These are phyloP conservation scores for Lactuca sativa DNA, from an alignment of 129 eudicot species.

Conservation along the genomic window DNA sequence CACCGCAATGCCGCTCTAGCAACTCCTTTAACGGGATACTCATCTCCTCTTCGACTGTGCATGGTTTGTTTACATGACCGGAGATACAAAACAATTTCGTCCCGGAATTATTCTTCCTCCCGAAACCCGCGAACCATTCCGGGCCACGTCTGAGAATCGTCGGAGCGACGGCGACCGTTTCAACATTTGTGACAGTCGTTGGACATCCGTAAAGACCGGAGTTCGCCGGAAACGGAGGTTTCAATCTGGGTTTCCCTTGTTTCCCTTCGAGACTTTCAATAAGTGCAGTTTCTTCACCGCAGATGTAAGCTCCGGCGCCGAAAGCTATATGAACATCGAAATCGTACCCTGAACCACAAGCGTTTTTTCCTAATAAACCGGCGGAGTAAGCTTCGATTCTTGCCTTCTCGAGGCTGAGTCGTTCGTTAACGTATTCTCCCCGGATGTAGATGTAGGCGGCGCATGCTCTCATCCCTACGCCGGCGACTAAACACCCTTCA, in stretches of 20 bases:
- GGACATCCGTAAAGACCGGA: constrained; percentile 88
- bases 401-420: constrained; percentile 65
- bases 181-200: constrained; percentile 85
- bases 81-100: constrained; percentile 75
- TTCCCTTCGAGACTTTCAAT: constrained; percentile 88
- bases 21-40: constrained; percentile 86
- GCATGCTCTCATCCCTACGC: constrained; percentile 79
- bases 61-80: constrained; percentile 89
- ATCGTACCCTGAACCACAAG: constrained; percentile 87
- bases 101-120: constrained; percentile 81
- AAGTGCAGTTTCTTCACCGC: constrained; percentile 94
- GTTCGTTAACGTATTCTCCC: constrained; percentile 85
- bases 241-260: constrained; percentile 85
- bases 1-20: constrained; percentile 86
- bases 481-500: constrained; percentile 87
- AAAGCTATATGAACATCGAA: constrained; percentile 80
- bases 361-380: constrained; percentile 76
- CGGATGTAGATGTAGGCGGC: constrained; percentile 86
- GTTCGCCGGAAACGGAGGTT: constrained; percentile 92
- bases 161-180: constrained; percentile 86
- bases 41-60: constrained; percentile 95
- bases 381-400: constrained; percentile 75
- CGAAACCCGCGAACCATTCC: constrained; percentile 83
- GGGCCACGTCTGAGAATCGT: constrained; percentile 79
- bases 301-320: constrained; percentile 93